A percentile compares a stretch with the other conserved stretches of the same genome.
phyloP scores from a whole-genome alignment of 345 rosid genomes.

The Hibiscus mutabilis region DNA sequence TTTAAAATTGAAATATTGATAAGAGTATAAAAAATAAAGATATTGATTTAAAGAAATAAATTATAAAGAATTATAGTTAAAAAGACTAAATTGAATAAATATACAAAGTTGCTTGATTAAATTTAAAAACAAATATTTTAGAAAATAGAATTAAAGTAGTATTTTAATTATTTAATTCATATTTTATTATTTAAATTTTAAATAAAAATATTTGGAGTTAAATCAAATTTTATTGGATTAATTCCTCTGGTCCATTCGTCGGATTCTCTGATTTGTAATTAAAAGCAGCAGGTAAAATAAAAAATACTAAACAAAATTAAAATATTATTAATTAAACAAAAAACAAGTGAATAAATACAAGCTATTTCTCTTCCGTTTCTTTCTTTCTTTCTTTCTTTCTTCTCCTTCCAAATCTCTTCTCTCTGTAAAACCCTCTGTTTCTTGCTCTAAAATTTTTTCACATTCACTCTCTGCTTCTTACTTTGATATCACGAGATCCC shows the following conservation, averaged over 20 bases:
- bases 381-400: neutral
- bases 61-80: no score
- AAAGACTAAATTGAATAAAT: no score
- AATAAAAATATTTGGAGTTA: no score
- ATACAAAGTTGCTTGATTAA: no score
- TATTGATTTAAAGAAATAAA: no score
- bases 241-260: neutral
- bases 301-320: neutral
- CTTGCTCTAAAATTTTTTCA: conserved; percentile 7
- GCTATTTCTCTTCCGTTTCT: neutral
- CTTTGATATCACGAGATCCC: conserved; percentile 72
- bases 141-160: no score
- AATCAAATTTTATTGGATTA: no score
- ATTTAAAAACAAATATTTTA: no score
- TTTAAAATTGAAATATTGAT: no score
- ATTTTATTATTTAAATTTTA: no score
- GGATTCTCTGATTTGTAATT: neutral
- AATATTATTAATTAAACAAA: neutral
- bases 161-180: no score
- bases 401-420: neutral
- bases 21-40: no score
- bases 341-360: neutral
- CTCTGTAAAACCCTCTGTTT: conserved; percentile 18
- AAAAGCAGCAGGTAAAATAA: conserved; percentile 25
- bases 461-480: conserved; percentile 65